phyloP scores from a whole-genome alignment of 768 basidiomycete genomes.

The Suillus weaverae region DNA sequence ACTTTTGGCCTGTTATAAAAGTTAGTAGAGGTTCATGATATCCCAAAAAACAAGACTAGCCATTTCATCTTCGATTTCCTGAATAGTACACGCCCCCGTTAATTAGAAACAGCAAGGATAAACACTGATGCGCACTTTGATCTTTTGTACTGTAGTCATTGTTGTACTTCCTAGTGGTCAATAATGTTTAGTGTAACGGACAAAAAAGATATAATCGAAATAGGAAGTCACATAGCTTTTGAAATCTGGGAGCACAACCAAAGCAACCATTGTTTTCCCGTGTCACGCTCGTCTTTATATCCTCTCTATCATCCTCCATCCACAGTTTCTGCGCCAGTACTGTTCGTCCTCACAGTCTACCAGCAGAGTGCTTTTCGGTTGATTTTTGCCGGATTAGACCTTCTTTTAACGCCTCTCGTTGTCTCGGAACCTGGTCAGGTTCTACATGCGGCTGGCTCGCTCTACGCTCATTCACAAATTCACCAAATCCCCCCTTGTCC shows the following conservation, averaged over 20 bases:
- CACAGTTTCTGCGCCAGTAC: conserved; percentile 24
- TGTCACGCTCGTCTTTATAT: conserved; percentile 1
- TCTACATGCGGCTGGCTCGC: conserved; percentile 38
- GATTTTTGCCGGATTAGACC: conserved; percentile 2
- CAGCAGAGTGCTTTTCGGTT: background rate
- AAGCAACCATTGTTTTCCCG: conserved; percentile 6
- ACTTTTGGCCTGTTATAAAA: conserved; percentile 69
- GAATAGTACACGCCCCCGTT: conserved; percentile 13
- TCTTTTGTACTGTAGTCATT: conserved; percentile 91
- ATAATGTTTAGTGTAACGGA: conserved; percentile 7
- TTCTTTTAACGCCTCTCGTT: conserved; percentile 28
- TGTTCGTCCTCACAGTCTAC: conserved; percentile 18
- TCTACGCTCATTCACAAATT: conserved; percentile 25
- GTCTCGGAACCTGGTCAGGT: conserved; percentile 14
- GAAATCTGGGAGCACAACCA: conserved; percentile 12
- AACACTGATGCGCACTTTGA: conserved; percentile 53
- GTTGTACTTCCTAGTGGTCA: background rate
- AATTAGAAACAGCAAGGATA: conserved; percentile 19
- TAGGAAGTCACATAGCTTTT: conserved; percentile 8
- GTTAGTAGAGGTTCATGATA: background rate
- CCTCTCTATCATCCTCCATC: background rate
- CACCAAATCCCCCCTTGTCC: conserved; percentile 23
- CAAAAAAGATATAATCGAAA: conserved; percentile 7
- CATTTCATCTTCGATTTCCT: conserved; percentile 99
- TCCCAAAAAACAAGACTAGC: conserved; percentile 43